These are phyloP conservation scores for Candida pini DNA, from an alignment of 805 yeast species.

Conservation along the genomic window DNA sequence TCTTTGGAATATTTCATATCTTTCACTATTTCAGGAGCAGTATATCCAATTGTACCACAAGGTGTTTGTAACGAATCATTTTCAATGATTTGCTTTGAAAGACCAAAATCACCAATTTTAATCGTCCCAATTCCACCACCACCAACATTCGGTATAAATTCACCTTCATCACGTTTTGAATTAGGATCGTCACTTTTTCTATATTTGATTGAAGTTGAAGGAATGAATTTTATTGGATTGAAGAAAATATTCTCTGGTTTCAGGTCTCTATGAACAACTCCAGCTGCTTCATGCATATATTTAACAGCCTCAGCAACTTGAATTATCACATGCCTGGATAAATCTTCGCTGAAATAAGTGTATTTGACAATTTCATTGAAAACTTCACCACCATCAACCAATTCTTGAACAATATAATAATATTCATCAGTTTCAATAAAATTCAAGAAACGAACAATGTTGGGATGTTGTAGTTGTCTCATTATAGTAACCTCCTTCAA, in stretches of 20 bases:
- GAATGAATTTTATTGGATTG: slow-evolving; percentile 50
- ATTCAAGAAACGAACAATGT: slow-evolving; percentile 59
- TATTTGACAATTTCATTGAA: slow-evolving; percentile 74
- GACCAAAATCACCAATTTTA: slow-evolving; percentile 92
- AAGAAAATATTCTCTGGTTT: slow-evolving; percentile 75
- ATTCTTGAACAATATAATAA: slow-evolving; percentile 68
- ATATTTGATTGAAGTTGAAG: slow-evolving; percentile 32
- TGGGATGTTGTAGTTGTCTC: slow-evolving; percentile 58
- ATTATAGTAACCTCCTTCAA: slow-evolving; percentile 75
- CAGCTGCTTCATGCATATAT: slow-evolving; percentile 66
- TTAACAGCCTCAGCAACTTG: slow-evolving; percentile 68
- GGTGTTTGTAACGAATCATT: slow-evolving; percentile 85
- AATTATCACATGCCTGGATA: slow-evolving; percentile 64
- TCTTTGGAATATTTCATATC: slow-evolving; percentile 90
- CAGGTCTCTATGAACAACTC: slow-evolving; percentile 78
- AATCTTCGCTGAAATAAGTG: slow-evolving; percentile 70
- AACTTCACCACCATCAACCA: slow-evolving; percentile 73
- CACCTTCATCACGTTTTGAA: slow-evolving; percentile 81
- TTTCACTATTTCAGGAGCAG: slow-evolving; percentile 96
- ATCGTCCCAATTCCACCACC: slow-evolving; percentile 90
- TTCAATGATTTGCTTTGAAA: slow-evolving; percentile 86
- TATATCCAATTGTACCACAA: slow-evolving; percentile 97
- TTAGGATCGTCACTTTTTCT: slow-evolving; percentile 66
- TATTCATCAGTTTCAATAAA: slow-evolving; percentile 57
- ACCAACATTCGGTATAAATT: slow-evolving; percentile 71